phyloP scores from a whole-genome alignment of 2,329 filamentous ascomycete genomes.

The Ophiocordyceps camponoti-rufipedis region DNA sequence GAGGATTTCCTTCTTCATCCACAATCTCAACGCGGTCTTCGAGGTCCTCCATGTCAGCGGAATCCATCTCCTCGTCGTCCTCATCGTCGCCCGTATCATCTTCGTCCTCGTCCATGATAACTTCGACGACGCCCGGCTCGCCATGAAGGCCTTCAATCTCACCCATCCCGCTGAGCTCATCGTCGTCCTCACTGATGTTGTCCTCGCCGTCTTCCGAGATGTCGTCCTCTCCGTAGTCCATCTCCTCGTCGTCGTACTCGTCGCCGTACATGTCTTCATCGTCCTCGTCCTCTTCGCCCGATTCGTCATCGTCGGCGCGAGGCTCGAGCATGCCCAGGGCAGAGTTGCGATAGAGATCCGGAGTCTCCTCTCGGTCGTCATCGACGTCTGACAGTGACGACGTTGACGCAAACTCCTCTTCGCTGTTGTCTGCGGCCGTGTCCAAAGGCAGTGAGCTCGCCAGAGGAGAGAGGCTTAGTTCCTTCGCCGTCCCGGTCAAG shows the following conservation, averaged over 20 bases:
- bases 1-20: constrained; percentile 41
- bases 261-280: constrained; percentile 90
- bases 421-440: constrained; percentile 47
- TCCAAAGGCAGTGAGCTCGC: constrained; percentile 51
- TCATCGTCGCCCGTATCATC: constrained; percentile 46
- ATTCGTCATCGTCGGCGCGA: constrained; percentile 63
- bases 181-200: constrained; percentile 77
- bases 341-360: constrained; percentile 91
- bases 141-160: constrained; percentile 60
- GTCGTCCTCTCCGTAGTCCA: constrained; percentile 77
- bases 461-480: constrained; percentile 47
- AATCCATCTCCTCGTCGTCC: constrained; percentile 26
- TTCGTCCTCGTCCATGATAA: constrained; percentile 60
- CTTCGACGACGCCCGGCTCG: constrained; percentile 44
- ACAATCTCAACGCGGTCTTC: constrained; percentile 38
- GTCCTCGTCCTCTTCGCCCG: constrained; percentile 56
- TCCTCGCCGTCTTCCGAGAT: constrained; percentile 70
- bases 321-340: constrained; percentile 88
- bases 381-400: constrained; percentile 81
- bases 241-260: constrained; percentile 78
- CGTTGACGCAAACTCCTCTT: constrained; percentile 74
- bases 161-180: constrained; percentile 67
- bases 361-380: constrained; percentile 80
- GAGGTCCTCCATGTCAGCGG: constrained; percentile 30
- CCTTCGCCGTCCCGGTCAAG: constrained; percentile 71